Conservation (phyloP, 2,329 filamentous ascomycete species). For the Cordyceps cateniannulata region DNA sequence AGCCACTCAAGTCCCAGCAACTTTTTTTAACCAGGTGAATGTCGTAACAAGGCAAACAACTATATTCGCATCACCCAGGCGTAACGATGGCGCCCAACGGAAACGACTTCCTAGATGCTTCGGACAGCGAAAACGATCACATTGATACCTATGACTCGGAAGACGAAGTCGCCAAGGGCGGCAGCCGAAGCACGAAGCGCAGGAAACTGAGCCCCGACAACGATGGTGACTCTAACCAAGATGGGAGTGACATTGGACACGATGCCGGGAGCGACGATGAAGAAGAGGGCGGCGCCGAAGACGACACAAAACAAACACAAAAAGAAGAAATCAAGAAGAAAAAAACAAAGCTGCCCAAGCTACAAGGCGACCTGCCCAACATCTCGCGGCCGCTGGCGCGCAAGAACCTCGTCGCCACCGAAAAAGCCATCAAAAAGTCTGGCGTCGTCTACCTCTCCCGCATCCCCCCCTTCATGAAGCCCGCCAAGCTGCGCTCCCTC, state of each 20-base stretch:
- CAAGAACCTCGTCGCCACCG: constrained; percentile 61
- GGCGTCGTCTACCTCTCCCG: constrained; percentile 80
- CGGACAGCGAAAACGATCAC: constrained; percentile 53
- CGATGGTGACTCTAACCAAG: constrained; percentile 23
- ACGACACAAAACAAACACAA: constrained; percentile 10
- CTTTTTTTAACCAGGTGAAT: constrained; percentile 4
- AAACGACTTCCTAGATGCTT: constrained; percentile 63
- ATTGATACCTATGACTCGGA: constrained; percentile 61
- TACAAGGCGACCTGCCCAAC: constrained; percentile 34
- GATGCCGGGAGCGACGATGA: constrained; percentile 14
- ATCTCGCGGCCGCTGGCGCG: constrained; percentile 51
- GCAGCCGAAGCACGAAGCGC: constrained; percentile 55
- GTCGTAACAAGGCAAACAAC: neutral
- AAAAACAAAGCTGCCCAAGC: constrained; percentile 23
- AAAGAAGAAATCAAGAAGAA: constrained; percentile 19
- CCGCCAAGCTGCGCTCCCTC: constrained; percentile 66
- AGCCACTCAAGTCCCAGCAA: neutral
- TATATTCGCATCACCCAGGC: neutral
- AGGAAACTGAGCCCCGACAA: constrained; percentile 47
- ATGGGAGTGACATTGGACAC: constrained; percentile 20
- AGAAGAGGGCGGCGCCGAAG: constrained; percentile 18
- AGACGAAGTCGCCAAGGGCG: constrained; percentile 61
- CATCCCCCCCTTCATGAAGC: constrained; percentile 85
- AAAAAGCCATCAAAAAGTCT: constrained; percentile 61
- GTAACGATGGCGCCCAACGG: constrained; percentile 57